Conservation (phyloP, 2,329 filamentous ascomycete genomes). For the Onygenales sp. region DNA sequence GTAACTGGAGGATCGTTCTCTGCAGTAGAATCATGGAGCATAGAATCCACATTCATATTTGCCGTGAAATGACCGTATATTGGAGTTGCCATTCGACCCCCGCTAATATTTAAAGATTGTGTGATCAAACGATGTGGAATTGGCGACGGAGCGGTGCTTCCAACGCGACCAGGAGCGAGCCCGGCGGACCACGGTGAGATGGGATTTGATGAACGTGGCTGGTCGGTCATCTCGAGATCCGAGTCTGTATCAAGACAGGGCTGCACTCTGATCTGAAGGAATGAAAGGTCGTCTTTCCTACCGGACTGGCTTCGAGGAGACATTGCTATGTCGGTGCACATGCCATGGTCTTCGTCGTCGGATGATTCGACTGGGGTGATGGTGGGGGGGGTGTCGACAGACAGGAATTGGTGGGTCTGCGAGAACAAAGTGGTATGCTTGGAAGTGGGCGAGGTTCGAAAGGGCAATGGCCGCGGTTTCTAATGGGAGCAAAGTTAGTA, state of each 20-base stretch:
- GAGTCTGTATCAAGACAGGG: constrained; percentile 12
- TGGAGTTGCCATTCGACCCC: constrained; percentile 20
- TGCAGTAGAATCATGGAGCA: constrained; percentile 6
- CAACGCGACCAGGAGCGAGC: constrained; percentile 10
- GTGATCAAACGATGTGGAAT: constrained; percentile 21
- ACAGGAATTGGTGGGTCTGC: constrained; percentile 10
- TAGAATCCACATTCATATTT: constrained; percentile 12
- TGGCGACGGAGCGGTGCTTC: constrained; percentile 19
- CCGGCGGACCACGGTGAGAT: constrained; percentile 15
- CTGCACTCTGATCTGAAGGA: constrained; percentile 5
- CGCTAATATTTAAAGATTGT: constrained; percentile 23
- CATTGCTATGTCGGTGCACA: neutral
- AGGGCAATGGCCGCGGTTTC: constrained; percentile 24
- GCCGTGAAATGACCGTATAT: constrained; percentile 21
- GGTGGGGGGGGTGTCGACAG: constrained; percentile 6
- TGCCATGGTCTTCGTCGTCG: constrained; percentile 20
- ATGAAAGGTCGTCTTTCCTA: neutral
- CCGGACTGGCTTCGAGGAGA: neutral
- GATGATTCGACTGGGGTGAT: constrained; percentile 30
- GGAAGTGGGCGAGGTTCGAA: constrained; percentile 19
- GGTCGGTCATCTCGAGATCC: constrained; percentile 22
- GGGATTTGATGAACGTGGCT: constrained; percentile 12
- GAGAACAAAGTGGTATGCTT: constrained; percentile 13
- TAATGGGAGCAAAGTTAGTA: constrained; percentile 13
- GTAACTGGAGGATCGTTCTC: neutral